Evolutionary conservation across 2,329 filamentous ascomycete species (phyloP), one percentile per base, ranked within the genome.

Genomic region (Diaporthe vexans): DNA sequence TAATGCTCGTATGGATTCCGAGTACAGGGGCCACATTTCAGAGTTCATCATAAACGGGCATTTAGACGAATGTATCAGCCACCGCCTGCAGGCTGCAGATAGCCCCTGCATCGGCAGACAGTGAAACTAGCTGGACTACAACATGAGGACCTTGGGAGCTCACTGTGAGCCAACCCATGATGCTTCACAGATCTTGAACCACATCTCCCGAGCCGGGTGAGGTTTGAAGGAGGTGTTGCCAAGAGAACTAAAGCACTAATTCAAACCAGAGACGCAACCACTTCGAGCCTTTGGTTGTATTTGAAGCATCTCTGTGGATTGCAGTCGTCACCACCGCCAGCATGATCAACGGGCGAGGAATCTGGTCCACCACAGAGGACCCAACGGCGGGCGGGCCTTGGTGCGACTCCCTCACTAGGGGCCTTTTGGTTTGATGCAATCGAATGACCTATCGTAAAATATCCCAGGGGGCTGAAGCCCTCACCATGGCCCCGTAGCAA

Each of bases 21-120:
- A 33, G n/a, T 29, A 8, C 63, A 40, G 63, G 63, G 63, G 63
- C 63, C 63, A 68, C 63, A 68, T 37, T 54, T 68, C 63, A 26
- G 35, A 68, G 63, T 68, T 54, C 33, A 24, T 21, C 33, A 24
- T 17, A 21, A 26, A 29, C 63, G 63, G 48, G 15, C 63, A 54
- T 54, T 21, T 54, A 26, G 46, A 26, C 63, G 15, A 35, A 40
- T 68, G 48, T n/a, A 68, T 68, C 48, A 68, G 46, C 48, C 63
- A 40, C 48, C 33, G 5, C 13, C 33, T 40, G 17, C 48, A 54
- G 26, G 29, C 48, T 37, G 48, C 48, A 68, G 63, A 29, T 40
- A 54, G 63, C 63, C 63, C 63, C 63, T 68, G 63, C 48, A 24
- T 54, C 33, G 48, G 33, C 4, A 40, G 26, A 54, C 48, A 29